phyloP scores from a whole-genome alignment of 495 filamentous ascomycete genomes.

The Penicillium lividum region DNA sequence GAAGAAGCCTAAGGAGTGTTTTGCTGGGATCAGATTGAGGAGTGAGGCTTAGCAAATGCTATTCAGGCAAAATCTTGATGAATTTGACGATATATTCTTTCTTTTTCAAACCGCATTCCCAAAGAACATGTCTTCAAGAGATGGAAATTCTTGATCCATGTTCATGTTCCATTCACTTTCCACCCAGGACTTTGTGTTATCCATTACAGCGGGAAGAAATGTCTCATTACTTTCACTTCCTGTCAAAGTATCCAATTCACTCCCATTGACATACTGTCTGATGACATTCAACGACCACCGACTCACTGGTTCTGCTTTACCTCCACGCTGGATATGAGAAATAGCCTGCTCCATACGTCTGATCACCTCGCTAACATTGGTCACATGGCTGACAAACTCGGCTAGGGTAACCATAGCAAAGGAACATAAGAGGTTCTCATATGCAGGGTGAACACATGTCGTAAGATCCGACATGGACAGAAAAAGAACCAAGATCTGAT shows the following conservation, averaged over 20 bases:
- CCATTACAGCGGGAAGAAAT: not conserved
- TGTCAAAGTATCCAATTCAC: not conserved
- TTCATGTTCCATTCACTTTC: conserved; percentile 11
- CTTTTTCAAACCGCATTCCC: conserved; percentile 7
- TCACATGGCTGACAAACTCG: conserved; percentile 14
- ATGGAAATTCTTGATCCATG: conserved; percentile 22
- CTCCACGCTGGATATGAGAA: conserved; percentile 22
- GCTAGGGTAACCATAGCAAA: conserved; percentile 23
- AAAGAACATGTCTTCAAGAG: conserved; percentile 26
- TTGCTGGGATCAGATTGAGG: conserved; percentile 61
- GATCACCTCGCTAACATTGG: conserved; percentile 7
- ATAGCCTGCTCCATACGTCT: conserved; percentile 18
- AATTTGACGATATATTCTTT: not conserved
- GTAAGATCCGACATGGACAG: conserved; percentile 21
- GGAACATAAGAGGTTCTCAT: conserved; percentile 21
- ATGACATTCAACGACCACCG: conserved; percentile 22
- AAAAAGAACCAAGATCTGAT: conserved; percentile 11
- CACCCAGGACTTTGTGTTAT: conserved; percentile 10
- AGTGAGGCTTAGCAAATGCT: not conserved
- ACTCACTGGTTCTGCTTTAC: conserved; percentile 24
- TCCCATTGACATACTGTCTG: conserved; percentile 15
- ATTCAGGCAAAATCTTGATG: not conserved
- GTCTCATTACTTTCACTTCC: not conserved
- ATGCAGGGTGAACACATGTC: conserved; percentile 19
- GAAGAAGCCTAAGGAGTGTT: conserved; percentile 71